A percentile compares a stretch with the other conserved stretches of the same genome.
Conservation (phyloP, 1,139 yeast genomes). For the Suhomyces wounanorum region DNA sequence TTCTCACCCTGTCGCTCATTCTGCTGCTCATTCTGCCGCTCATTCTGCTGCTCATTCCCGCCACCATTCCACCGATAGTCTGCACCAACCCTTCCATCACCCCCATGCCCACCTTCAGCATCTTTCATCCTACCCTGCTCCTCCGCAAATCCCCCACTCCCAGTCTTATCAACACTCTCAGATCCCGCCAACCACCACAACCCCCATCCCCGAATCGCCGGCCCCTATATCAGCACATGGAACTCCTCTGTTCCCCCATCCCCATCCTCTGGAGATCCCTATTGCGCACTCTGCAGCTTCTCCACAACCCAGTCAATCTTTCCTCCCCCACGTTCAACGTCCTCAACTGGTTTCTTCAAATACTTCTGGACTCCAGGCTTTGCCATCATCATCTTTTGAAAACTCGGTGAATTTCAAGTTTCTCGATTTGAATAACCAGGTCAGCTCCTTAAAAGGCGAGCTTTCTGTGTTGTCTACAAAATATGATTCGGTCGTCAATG, state of each 20-base stretch:
- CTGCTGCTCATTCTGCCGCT: not conserved
- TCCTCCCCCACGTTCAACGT: not conserved
- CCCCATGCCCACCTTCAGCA: constrained; percentile 13
- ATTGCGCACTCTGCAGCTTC: constrained; percentile 2
- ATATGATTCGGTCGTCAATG: constrained; percentile 49
- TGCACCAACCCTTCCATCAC: constrained; percentile 21
- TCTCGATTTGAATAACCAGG: constrained; percentile 43
- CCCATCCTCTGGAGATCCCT: constrained; percentile 8
- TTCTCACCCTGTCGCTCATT: not conserved
- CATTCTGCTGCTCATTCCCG: not conserved
- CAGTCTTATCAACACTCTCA: constrained; percentile 1
- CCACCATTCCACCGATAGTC: constrained; percentile 9
- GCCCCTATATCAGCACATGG: constrained; percentile 3
- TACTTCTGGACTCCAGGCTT: not conserved
- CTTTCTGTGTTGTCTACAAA: constrained; percentile 40
- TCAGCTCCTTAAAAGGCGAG: constrained; percentile 38
- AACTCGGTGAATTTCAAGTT: constrained; percentile 33
- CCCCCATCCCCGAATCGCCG: constrained; percentile 8
- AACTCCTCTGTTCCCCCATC: constrained; percentile 7
- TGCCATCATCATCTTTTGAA: constrained; percentile 20
- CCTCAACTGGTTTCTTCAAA: constrained; percentile 2
- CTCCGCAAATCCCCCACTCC: not conserved
- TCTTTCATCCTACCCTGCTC: constrained; percentile 16
- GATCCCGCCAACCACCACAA: constrained; percentile 3
- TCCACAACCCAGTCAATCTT: constrained; percentile 2